These are phyloP conservation scores for Solanum clarkiae DNA, from an alignment of 257 asterid genomes.

Conservation along the genomic window DNA sequence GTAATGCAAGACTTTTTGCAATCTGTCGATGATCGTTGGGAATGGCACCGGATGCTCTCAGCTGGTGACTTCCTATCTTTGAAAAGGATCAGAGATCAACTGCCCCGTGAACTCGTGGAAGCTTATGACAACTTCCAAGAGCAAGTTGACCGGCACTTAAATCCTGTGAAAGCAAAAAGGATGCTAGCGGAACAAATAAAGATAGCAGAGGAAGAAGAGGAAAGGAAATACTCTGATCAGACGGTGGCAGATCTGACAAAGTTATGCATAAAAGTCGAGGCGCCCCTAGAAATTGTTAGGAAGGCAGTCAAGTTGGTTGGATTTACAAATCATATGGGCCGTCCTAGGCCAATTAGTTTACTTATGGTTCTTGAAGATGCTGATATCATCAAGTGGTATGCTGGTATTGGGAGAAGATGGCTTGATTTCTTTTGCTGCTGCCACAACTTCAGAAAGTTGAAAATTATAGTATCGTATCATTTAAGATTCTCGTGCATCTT, in stretches of 20 bases:
- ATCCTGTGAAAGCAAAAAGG: constrained; percentile 53
- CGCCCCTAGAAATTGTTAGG: constrained; percentile 50
- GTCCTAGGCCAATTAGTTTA: constrained; percentile 71
- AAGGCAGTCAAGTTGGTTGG: constrained; percentile 62
- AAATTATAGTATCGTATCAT: constrained; percentile 56
- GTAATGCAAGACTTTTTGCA: constrained; percentile 42
- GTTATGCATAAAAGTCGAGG: constrained; percentile 61
- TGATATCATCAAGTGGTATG: constrained; percentile 84
- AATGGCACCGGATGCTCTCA: constrained; percentile 67
- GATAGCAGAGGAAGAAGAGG: constrained; percentile 59
- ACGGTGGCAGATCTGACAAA: constrained; percentile 65
- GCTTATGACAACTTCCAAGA: constrained; percentile 64
- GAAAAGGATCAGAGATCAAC: constrained; percentile 56
- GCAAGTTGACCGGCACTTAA: constrained; percentile 62
- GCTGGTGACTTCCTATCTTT: constrained; percentile 73
- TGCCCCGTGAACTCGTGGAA: constrained; percentile 65
- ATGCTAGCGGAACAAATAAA: constrained; percentile 44
- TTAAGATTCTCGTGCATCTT: constrained; percentile 77
- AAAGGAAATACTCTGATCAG: constrained; percentile 43
- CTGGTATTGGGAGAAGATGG: constrained; percentile 86
- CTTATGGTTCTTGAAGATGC: constrained; percentile 71
- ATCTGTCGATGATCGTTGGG: constrained; percentile 65
- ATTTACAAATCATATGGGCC: constrained; percentile 84
- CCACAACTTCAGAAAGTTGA: constrained; percentile 65
- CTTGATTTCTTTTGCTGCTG: constrained; percentile 81